A percentile compares a stretch with the other conserved stretches of the same genome.
Conservation (phyloP, 352 stramenopile genomes). For the Globisporangium paddicum region DNA sequence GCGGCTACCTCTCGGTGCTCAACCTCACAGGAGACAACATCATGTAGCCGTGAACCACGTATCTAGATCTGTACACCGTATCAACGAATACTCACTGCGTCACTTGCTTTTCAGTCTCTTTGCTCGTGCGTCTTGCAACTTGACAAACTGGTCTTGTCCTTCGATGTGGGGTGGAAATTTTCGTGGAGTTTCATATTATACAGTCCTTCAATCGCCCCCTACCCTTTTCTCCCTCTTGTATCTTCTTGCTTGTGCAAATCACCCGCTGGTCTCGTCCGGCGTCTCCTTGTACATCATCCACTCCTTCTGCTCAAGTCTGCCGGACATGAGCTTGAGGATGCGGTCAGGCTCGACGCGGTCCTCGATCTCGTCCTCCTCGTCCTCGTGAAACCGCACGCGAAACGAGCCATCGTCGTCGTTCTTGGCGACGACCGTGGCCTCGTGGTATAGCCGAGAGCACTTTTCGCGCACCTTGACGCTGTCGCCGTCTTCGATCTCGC, state of each 20-base stretch:
- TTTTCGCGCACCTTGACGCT: constrained; percentile 65
- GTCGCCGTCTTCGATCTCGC: constrained; percentile 59
- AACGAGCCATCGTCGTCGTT: constrained; percentile 50
- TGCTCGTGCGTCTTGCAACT: not conserved
- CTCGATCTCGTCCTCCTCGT: constrained; percentile 51
- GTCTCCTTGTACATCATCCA: constrained; percentile 73
- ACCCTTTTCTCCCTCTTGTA: not conserved
- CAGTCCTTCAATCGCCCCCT: not conserved
- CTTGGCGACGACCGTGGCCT: constrained; percentile 41
- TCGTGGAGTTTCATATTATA: not conserved
- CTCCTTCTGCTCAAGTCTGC: constrained; percentile 56
- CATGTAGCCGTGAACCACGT: constrained; percentile 21
- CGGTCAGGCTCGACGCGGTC: constrained; percentile 35
- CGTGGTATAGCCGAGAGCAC: constrained; percentile 52
- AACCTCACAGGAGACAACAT: constrained; percentile 34
- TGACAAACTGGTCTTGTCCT: no score
- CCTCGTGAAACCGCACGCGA: constrained; percentile 57
- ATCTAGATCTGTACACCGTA: not conserved
- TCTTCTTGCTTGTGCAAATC: no score
- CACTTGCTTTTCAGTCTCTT: not conserved
- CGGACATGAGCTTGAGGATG: constrained; percentile 65
- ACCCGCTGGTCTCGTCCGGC: constrained; percentile 8
- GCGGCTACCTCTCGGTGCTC: constrained; percentile 49
- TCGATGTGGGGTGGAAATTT: no score
- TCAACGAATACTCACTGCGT: not conserved